Conservation (phyloP, 768 basidiomycete genomes). For the Holtermannia corniformis region DNA sequence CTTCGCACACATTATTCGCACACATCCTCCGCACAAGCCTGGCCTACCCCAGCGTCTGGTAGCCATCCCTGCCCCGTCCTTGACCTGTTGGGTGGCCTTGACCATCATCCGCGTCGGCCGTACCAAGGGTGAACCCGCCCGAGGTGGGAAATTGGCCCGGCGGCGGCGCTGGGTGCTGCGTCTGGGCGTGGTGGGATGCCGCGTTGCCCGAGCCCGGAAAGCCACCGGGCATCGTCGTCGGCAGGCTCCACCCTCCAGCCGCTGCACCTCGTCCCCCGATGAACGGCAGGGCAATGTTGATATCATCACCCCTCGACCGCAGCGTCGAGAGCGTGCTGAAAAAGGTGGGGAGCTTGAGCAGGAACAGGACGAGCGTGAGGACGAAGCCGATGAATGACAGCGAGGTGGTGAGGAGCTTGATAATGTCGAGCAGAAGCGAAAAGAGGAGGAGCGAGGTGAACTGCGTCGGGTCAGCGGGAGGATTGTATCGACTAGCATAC, state of each 20-base stretch:
- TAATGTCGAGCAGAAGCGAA: slow-evolving; percentile 22
- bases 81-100: slow-evolving; percentile 20
- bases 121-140: slow-evolving; percentile 33
- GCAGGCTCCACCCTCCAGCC: slow-evolving; percentile 4
- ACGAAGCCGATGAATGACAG: slow-evolving; percentile 9
- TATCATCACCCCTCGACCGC: slow-evolving; percentile 19
- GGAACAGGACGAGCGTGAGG: slow-evolving; percentile 12
- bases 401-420: slow-evolving; percentile 13
- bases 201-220: slow-evolving; percentile 4
- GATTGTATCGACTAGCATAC: background rate
- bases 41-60: slow-evolving; percentile 28
- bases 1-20: no score
- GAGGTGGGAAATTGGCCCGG: slow-evolving; percentile 22
- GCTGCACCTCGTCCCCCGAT: background rate
- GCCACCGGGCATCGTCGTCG: slow-evolving; percentile 23
- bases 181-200: background rate
- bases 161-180: background rate
- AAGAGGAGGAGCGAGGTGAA: slow-evolving; percentile 24
- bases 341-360: slow-evolving; percentile 26
- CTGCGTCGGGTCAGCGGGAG: slow-evolving; percentile 1
- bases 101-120: slow-evolving; percentile 22
- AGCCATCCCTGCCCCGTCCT: slow-evolving; percentile 27
- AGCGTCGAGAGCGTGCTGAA: slow-evolving; percentile 16
- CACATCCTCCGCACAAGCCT: no score
- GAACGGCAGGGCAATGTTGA: slow-evolving; percentile 3